Percentiles rank a stretch among this genome's conserved stretches.
Conservation (phyloP, 2,329 filamentous ascomycete species). For the Aspergillus sergii region DNA sequence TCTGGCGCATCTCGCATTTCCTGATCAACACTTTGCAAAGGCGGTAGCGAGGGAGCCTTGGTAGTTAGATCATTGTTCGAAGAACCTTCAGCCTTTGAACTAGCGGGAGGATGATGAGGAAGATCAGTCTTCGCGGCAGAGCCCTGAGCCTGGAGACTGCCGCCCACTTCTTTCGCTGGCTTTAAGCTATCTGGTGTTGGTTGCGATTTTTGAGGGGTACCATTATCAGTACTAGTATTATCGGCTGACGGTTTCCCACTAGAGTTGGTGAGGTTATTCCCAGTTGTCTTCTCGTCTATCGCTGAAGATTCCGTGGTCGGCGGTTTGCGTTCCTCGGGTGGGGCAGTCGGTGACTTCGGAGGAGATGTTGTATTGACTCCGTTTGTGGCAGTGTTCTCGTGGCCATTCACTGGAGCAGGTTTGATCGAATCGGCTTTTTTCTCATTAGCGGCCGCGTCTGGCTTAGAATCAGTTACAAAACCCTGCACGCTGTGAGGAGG, state of each 20-base stretch:
- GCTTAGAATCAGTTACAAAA: conserved; percentile 28
- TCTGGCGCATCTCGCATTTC: conserved; percentile 60
- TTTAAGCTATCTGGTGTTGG: conserved; percentile 15
- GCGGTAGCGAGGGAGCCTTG: conserved; percentile 20
- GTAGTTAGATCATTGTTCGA: conserved; percentile 23
- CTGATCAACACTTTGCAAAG: conserved; percentile 43
- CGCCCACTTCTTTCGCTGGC: conserved; percentile 18
- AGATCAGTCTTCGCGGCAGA: conserved; percentile 34
- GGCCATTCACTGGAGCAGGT: conserved; percentile 33
- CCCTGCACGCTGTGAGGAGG: conserved; percentile 24
- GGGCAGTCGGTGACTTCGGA: conserved; percentile 32
- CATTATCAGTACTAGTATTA: conserved; percentile 2
- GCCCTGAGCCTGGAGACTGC: conserved; percentile 25
- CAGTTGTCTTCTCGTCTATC: conserved; percentile 9
- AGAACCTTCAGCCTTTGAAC: conserved; percentile 16
- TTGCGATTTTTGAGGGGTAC: conserved; percentile 10
- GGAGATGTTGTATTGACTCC: conserved; percentile 31
- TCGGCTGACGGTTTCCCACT: conserved; percentile 7
- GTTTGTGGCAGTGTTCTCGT: conserved; percentile 30
- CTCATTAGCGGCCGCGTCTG: conserved; percentile 20
- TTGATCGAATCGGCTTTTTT: conserved; percentile 21
- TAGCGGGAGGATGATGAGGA: conserved; percentile 37
- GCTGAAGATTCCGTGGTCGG: conserved; percentile 14
- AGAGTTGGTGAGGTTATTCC: conserved; percentile 2
- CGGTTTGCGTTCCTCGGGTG: conserved; percentile 16